Evolutionary conservation across 2,329 filamentous ascomycete species (phyloP).

Genomic region (Myriosclerotinia curreyana): DNA sequence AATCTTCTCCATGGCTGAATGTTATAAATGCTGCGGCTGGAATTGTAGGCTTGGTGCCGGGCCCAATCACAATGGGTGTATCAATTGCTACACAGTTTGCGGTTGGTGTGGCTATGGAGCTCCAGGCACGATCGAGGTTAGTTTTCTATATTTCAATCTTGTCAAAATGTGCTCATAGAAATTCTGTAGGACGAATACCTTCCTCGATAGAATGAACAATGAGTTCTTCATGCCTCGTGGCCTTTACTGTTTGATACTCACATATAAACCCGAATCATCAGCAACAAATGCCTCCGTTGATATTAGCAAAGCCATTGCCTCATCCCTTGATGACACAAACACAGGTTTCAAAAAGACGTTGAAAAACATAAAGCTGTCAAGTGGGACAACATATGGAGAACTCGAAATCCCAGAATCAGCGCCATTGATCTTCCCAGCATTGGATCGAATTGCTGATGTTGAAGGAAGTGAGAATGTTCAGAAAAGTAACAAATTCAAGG

Average conservation of each 20-base stretch:
- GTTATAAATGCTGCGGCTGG: conserved; percentile 45
- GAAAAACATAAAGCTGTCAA: conserved; percentile 40
- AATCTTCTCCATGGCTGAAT: conserved; percentile 42
- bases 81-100: conserved; percentile 46
- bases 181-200: conserved; percentile 44
- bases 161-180: conserved; percentile 17
- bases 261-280: conserved; percentile 46
- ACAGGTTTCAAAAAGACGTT: conserved; percentile 33
- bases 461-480: conserved; percentile 29
- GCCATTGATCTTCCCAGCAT: conserved; percentile 42
- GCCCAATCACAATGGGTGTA: conserved; percentile 44
- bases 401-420: conserved; percentile 43
- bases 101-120: conserved; percentile 44
- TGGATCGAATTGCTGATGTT: conserved; percentile 37
- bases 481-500: conserved; percentile 39
- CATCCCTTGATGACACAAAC: conserved; percentile 36
- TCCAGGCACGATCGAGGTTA: conserved; percentile 30
- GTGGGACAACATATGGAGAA: conserved; percentile 42
- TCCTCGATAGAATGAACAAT: conserved; percentile 55
- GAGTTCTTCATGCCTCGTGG: conserved; percentile 56
- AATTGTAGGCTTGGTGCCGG: conserved; percentile 40
- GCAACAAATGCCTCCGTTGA: conserved; percentile 34
- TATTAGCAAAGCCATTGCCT: conserved; percentile 41
- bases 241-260: conserved; percentile 54
- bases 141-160: conserved; percentile 12